Conservation (phyloP, 345 rosid species). For the Populus pruinosa region DNA sequence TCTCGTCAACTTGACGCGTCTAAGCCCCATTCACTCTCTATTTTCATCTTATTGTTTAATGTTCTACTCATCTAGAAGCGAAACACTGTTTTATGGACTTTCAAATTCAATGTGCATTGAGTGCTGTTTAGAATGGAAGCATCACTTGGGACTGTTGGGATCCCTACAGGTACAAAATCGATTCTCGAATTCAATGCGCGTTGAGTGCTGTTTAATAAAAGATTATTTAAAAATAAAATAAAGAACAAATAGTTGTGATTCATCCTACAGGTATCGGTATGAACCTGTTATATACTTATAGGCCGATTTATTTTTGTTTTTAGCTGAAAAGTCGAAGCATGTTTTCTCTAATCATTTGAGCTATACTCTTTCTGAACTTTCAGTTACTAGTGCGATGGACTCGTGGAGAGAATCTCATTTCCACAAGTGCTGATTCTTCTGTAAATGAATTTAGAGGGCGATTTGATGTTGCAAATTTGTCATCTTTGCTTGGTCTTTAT, state of each 20-base stretch:
- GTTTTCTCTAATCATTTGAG: background rate
- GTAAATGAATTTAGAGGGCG: constrained; percentile 84
- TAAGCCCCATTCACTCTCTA: background rate
- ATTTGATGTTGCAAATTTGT: constrained; percentile 67
- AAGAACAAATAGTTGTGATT: background rate
- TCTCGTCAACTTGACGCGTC: background rate
- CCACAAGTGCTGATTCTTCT: constrained; percentile 71
- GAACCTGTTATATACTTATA: background rate
- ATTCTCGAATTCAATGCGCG: no score
- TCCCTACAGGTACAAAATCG: background rate
- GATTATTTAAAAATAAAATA: no score
- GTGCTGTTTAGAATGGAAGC: background rate
- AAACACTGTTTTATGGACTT: background rate
- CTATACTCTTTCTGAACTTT: constrained; percentile 8
- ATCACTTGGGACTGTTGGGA: background rate
- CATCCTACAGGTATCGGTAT: background rate
- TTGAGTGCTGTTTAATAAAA: no score
- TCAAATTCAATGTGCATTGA: background rate
- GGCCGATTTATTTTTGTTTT: background rate
- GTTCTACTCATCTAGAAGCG: background rate
- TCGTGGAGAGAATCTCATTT: constrained; percentile 70
- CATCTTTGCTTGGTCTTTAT: constrained; percentile 69
- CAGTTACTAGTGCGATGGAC: constrained; percentile 88
- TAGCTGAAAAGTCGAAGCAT: background rate
- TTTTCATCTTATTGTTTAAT: background rate